phyloP scores from a whole-genome alignment of 352 stramenopile genomes.

The Phytophthora palmivora region DNA sequence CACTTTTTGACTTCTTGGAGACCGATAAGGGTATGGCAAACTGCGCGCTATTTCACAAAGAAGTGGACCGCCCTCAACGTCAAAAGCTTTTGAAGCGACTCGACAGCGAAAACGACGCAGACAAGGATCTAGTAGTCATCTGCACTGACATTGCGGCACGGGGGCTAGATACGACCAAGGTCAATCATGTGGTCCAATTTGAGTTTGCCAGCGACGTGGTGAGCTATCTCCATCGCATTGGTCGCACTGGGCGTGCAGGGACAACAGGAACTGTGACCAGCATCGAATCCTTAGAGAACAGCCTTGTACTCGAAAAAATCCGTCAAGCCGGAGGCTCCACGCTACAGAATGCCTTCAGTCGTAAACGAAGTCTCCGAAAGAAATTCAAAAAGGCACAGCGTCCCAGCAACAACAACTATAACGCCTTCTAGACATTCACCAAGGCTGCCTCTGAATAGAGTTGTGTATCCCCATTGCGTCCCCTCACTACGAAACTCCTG shows the following conservation, averaged over 20 bases:
- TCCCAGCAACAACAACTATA: conserved; percentile 7
- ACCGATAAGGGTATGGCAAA: conserved; percentile 40
- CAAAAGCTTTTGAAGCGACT: conserved; percentile 53
- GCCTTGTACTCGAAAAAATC: conserved; percentile 73
- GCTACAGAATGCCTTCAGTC: conserved; percentile 77
- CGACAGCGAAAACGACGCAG: conserved; percentile 33
- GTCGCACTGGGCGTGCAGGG: conserved; percentile 70
- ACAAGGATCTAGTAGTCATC: conserved; percentile 55
- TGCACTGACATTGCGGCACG: conserved; percentile 83
- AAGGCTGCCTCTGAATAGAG: conserved; percentile 16
- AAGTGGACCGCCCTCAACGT: conserved; percentile 61
- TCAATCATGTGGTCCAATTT: conserved; percentile 80
- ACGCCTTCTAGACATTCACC: conserved; percentile 19
- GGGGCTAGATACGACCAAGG: conserved; percentile 75
- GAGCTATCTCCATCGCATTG: conserved; percentile 83
- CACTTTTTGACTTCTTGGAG: conserved; percentile 60
- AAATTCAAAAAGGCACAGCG: conserved; percentile 71
- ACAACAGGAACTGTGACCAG: conserved; percentile 66
- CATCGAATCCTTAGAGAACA: conserved; percentile 70
- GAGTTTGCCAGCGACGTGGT: conserved; percentile 86
- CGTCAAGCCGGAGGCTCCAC: conserved; percentile 52
- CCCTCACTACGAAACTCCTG: conserved; percentile 30
- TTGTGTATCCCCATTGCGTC: conserved; percentile 2
- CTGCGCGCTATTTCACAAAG: conserved; percentile 67
- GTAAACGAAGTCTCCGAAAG: conserved; percentile 83